Percentiles rank a stretch among this genome's conserved stretches.
phyloP scores from a whole-genome alignment of 2,329 filamentous ascomycete species.

The Xylariaceae sp. region DNA sequence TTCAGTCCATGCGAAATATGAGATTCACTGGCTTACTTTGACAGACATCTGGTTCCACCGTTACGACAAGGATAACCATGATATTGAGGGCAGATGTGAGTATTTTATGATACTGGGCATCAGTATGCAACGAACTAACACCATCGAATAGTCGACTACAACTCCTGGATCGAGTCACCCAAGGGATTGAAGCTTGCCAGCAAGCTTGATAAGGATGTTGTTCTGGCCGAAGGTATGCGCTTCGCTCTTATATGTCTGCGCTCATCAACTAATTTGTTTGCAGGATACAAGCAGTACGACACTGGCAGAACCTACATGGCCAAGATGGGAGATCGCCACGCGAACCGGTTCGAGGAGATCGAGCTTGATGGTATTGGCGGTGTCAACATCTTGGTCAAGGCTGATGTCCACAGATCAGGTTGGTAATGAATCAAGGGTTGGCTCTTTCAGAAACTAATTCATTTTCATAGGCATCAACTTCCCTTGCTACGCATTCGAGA shows the following conservation, averaged over 20 bases:
- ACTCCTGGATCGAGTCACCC: slow-evolving; percentile 95
- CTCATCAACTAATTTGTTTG: slow-evolving; percentile 9
- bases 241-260: slow-evolving; percentile 7
- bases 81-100: slow-evolving; percentile 93
- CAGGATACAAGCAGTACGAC: slow-evolving; percentile 87
- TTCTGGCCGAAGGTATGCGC: slow-evolving; percentile 78
- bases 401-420: slow-evolving; percentile 94
- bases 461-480: slow-evolving; percentile 78
- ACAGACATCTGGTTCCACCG: slow-evolving; percentile 96
- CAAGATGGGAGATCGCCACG: slow-evolving; percentile 82
- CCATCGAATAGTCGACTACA: slow-evolving; percentile 76
- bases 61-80: slow-evolving; percentile 63
- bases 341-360: slow-evolving; percentile 88
- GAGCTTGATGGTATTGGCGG: slow-evolving; percentile 93
- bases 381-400: slow-evolving; percentile 96
- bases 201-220: slow-evolving; percentile 68
- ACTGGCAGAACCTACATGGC: slow-evolving; percentile 90
- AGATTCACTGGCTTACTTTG: slow-evolving; percentile 10
- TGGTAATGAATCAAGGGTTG: slow-evolving; percentile 29
- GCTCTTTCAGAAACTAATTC: slow-evolving; percentile 23
- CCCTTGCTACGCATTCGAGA: slow-evolving; percentile 92
- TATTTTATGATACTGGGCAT: slow-evolving; percentile 16
- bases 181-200: slow-evolving; percentile 71
- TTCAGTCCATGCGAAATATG: slow-evolving; percentile 15
- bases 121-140: slow-evolving; percentile 17